Base-by-base conservation (phyloP, 805 yeast species). In the Alloascoidea africana region DNA sequence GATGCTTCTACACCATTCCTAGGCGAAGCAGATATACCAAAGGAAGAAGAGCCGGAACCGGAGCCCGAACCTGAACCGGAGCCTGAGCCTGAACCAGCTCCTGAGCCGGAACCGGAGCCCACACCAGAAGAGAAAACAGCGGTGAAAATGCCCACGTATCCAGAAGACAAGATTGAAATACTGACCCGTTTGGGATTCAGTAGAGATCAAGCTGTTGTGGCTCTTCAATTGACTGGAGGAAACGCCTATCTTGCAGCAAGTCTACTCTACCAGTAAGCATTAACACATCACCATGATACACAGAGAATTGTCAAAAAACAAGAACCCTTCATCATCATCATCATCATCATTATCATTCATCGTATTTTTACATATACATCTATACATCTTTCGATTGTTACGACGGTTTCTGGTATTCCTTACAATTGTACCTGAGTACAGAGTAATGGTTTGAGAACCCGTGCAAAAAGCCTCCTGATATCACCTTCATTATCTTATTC, bases 211-310 rank as follows among this genome's bases (percentile, higher is more conserved):
- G 91, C 78, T 0, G 55, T 75, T 2, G 48, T 55, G 2, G 95
- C 96, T 0, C 59, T 89, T 37, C 59, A 63, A 17, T 67, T 63
- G 41, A 70, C 93, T 1, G 63, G 67, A 17, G 95, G 95, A 5
- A 81, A 87, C 50, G 71, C 80, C 0, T 96, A 89, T 38, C 45
- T 76, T 43, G 97, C 97, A 0, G 96, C 96, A 1, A 73, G 93
- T 1, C 48, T 81, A 36, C 59, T 86, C 36, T 85, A 8, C n/a
- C 30, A 23, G n/a, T 23, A 23, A 23, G 8, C 30, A n/a, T n/a
- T n/a, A n/a, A n/a, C n/a, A n/a, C n/a, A n/a, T n/a, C n/a, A n/a
- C n/a, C n/a, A n/a, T n/a, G n/a, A n/a, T n/a, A n/a, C n/a, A n/a
- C n/a, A n/a, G n/a, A n/a, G n/a, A n/a, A n/a, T n/a, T n/a, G n/a